Evolutionary conservation across 257 asterid genomes (phyloP).

Genomic region (Ophiorrhiza pumila): DNA sequence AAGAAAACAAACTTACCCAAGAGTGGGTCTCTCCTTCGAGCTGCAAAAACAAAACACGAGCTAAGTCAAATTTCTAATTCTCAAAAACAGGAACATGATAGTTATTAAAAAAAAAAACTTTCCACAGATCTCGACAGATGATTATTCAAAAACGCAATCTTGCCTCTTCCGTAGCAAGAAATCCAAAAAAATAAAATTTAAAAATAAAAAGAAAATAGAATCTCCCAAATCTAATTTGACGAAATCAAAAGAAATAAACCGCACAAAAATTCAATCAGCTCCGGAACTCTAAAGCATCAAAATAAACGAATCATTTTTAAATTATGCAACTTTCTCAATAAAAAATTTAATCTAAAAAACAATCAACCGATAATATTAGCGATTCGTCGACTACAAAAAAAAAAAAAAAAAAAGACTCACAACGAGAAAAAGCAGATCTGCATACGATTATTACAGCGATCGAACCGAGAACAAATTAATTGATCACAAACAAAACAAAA

Average conservation of each 20-base stretch:
- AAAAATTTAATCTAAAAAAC: background rate
- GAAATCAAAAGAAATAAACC: slow-evolving; percentile 1
- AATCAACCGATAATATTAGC: background rate
- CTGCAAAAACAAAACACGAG: slow-evolving; percentile 43
- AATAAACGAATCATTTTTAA: background rate
- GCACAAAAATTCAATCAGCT: background rate
- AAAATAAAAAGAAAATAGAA: background rate
- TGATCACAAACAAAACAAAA: background rate
- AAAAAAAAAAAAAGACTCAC: background rate
- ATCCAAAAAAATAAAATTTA: background rate
- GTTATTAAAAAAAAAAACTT: background rate
- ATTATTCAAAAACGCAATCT: background rate
- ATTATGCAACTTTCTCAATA: background rate
- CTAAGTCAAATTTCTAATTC: slow-evolving; percentile 21
- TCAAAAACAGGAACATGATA: background rate
- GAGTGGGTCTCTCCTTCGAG: slow-evolving; percentile 99
- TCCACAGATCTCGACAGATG: slow-evolving; percentile 11
- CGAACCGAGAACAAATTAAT: background rate
- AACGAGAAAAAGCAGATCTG: slow-evolving; percentile 33
- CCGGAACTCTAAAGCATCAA: background rate
- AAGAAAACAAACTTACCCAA: slow-evolving; percentile 59
- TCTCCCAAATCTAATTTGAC: background rate
- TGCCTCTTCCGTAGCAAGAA: background rate
- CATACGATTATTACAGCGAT: background rate
- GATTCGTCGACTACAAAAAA: background rate